phyloP scores from a whole-genome alignment of 2,329 filamentous ascomycete species.

The Diatrype stigma region DNA sequence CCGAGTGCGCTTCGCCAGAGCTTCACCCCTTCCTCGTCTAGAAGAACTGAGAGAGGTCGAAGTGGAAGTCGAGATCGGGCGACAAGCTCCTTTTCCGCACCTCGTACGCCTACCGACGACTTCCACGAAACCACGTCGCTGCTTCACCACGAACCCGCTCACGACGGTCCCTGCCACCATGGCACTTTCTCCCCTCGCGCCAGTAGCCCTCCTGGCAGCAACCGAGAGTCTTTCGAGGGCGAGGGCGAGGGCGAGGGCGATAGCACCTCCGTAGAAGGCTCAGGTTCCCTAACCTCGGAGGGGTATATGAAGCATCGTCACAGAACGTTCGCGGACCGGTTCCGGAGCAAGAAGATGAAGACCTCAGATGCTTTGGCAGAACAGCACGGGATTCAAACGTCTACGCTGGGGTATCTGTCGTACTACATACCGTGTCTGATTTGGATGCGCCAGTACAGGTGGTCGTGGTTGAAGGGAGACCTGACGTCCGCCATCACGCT shows the following conservation, averaged over 20 bases:
- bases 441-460: conserved; percentile 85
- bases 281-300: conserved; percentile 30
- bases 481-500: conserved; percentile 87
- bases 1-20: conserved; percentile 28
- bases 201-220: conserved; percentile 39
- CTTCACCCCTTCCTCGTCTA: conserved; percentile 19
- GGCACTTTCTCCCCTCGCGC: conserved; percentile 73
- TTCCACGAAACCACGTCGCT: conserved; percentile 50
- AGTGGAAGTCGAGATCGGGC: neutral
- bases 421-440: conserved; percentile 92
- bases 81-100: conserved; percentile 4
- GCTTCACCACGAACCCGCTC: conserved; percentile 33
- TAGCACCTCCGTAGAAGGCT: conserved; percentile 26
- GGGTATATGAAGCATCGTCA: conserved; percentile 35
- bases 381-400: conserved; percentile 69
- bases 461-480: conserved; percentile 79
- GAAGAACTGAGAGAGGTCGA: conserved; percentile 5
- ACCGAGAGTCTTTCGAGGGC: conserved; percentile 11
- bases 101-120: conserved; percentile 7
- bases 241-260: conserved; percentile 16
- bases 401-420: conserved; percentile 75
- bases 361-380: conserved; percentile 69
- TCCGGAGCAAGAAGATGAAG: conserved; percentile 64
- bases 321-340: conserved; percentile 44
- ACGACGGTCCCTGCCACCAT: conserved; percentile 58